Base-by-base conservation (phyloP, 2,329 filamentous ascomycete genomes). In the Sporothrix dimorphospora region DNA sequence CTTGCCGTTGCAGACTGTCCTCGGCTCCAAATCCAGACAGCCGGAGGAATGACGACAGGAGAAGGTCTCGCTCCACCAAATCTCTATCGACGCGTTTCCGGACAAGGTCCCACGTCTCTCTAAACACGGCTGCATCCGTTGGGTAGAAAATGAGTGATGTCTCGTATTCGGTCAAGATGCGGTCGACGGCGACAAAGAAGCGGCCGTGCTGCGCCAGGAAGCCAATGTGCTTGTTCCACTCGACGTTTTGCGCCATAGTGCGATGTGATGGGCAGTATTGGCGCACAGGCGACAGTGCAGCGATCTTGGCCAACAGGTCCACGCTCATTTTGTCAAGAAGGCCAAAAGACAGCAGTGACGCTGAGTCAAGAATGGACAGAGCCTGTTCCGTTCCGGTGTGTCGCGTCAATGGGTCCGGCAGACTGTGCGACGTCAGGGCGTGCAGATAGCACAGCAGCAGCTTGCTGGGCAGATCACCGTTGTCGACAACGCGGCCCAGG, bases 301-400 rank as follows among this genome's bases (percentile, higher is more conserved):
- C 80, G 38, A 88, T 82, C 0, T 76, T n/a, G 0, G 49, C 3
- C 0, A 88, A 77, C 0, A 84, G 68, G 1, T 76, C 59, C 1
- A 81, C 69, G 5, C 85, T 79, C 0, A 79, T 79, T 0, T 72
- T 27, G 2, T 78, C 77, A 0, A 90, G 78, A 0, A 75, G 63
- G 2, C 80, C 77, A 63, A 86, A 85, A 0, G 88, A 90, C 21
- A 79, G 76, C 0, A 88, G 78, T 0, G 85, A 81, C 0, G 85
- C 86, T 0, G 85, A 87, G 0, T 72, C 57, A 0, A 90, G 76
- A 1, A 88, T 86, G 0, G 76, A 74, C 0, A 90, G 75, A 0
- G 87, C 85, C 61, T 85, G 78, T 74, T 90, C 88, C 0, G 86
- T 88, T 0, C 89, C 88, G 0, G 86, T 90, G 5, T 78, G 77